These are phyloP conservation scores for Alnus rubra DNA, from an alignment of 306 rosid genomes.

Conservation along the genomic window DNA sequence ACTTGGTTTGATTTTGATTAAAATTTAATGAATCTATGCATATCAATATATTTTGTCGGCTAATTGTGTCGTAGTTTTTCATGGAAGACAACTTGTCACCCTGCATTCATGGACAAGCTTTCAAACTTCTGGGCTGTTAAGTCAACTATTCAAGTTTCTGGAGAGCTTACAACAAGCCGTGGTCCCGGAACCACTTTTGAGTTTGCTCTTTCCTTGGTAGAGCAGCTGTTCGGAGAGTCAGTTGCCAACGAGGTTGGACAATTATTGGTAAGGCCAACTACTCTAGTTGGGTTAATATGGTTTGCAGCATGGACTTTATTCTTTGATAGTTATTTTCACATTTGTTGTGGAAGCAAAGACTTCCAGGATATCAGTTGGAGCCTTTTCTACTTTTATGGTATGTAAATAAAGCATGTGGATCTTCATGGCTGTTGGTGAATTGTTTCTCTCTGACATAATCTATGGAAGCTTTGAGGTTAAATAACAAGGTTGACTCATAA, in stretches of 20 bases:
- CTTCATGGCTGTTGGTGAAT: neutral
- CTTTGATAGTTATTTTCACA: neutral
- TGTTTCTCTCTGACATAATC: neutral
- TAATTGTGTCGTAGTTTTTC: conserved; percentile 51
- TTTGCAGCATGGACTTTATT: conserved; percentile 8
- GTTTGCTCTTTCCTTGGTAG: conserved; percentile 82
- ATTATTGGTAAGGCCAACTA: conserved; percentile 51
- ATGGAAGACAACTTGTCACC: conserved; percentile 89
- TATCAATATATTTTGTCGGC: conserved; percentile 31
- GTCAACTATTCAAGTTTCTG: conserved; percentile 82
- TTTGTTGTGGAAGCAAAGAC: neutral
- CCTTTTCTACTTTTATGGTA: neutral
- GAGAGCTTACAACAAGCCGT: conserved; percentile 87
- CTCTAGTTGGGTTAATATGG: neutral
- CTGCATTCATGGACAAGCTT: conserved; percentile 87
- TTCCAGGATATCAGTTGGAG: neutral
- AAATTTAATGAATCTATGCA: conserved; percentile 15
- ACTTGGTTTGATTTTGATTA: conserved; percentile 21
- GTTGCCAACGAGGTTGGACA: conserved; percentile 72
- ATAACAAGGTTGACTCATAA: neutral
- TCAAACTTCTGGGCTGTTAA: conserved; percentile 96
- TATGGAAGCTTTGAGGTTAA: neutral
- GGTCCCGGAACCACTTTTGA: conserved; percentile 85
- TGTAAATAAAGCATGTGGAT: neutral
- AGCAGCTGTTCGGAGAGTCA: conserved; percentile 82